These are phyloP conservation scores for Saussurea involucrata DNA, from an alignment of 129 eudicot genomes.

Conservation along the genomic window DNA sequence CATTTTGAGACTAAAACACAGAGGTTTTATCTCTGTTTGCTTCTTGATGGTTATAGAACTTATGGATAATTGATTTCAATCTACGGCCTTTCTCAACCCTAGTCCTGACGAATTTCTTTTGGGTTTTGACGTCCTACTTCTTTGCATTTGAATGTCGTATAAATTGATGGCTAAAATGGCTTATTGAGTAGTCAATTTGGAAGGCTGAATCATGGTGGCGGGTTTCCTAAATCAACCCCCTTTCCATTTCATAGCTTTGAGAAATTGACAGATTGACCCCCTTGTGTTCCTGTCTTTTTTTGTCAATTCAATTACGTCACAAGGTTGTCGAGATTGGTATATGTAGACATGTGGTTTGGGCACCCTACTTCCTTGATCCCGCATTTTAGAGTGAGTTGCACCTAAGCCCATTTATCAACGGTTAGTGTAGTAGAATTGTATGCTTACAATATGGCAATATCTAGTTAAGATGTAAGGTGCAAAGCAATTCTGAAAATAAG, in stretches of 20 bases:
- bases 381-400: neutral
- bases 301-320: neutral
- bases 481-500: neutral
- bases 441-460: neutral
- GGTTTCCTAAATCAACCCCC: neutral
- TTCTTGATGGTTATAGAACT: neutral
- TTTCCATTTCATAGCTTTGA: neutral
- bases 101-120: neutral
- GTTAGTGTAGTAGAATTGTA: neutral
- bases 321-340: neutral
- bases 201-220: neutral
- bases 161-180: neutral
- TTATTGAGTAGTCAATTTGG: neutral
- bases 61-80: neutral
- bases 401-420: neutral
- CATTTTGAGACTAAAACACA: neutral
- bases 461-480: neutral
- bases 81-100: neutral
- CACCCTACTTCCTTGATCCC: too few species aligned
- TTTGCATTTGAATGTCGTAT: neutral
- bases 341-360: too few species aligned
- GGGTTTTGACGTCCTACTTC: neutral
- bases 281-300: neutral
- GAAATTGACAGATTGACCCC: neutral
- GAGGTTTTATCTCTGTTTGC: neutral